A percentile compares a stretch with the other conserved stretches of the same genome.
phyloP scores from a whole-genome alignment of 2,329 filamentous ascomycete genomes.

The Ophiocordyceps polyrhachis-furcata region DNA sequence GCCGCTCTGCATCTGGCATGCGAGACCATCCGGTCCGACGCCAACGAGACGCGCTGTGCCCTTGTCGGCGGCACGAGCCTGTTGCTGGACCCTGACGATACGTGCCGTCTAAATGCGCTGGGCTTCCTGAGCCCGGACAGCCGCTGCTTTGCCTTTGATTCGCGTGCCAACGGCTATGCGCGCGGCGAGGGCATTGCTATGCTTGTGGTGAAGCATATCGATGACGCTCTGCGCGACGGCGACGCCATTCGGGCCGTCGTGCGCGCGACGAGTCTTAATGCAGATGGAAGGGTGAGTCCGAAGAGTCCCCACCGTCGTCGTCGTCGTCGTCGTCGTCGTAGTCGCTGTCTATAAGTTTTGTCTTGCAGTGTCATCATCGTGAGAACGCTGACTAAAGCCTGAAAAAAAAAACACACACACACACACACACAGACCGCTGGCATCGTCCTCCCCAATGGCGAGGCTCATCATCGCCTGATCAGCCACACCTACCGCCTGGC shows the following conservation, averaged over 20 bases:
- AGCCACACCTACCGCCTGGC: conserved; percentile 14
- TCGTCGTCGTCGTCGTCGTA: too few relatives aligned
- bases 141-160: conserved; percentile 23
- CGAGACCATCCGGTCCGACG: conserved; percentile 26
- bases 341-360: too few relatives aligned
- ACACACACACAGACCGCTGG: conserved; percentile 12
- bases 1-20: conserved; percentile 31
- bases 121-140: conserved; percentile 27
- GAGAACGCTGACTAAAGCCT: neutral
- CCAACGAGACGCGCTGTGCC: conserved; percentile 24
- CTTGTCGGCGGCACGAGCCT: neutral
- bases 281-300: conserved; percentile 25
- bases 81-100: neutral
- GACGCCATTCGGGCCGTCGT: conserved; percentile 35
- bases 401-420: too few relatives aligned
- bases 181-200: conserved; percentile 39
- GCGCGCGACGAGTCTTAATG: conserved; percentile 28
- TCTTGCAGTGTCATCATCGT: too few relatives aligned
- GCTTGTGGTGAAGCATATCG: conserved; percentile 36
- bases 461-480: conserved; percentile 25
- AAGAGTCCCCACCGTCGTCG: too few relatives aligned
- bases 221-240: conserved; percentile 32
- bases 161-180: conserved; percentile 29
- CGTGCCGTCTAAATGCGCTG: too few relatives aligned
- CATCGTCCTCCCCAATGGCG: conserved; percentile 34